phyloP scores from a whole-genome alignment of 129 eudicot species.

The Helichrysum umbraculigerum region DNA sequence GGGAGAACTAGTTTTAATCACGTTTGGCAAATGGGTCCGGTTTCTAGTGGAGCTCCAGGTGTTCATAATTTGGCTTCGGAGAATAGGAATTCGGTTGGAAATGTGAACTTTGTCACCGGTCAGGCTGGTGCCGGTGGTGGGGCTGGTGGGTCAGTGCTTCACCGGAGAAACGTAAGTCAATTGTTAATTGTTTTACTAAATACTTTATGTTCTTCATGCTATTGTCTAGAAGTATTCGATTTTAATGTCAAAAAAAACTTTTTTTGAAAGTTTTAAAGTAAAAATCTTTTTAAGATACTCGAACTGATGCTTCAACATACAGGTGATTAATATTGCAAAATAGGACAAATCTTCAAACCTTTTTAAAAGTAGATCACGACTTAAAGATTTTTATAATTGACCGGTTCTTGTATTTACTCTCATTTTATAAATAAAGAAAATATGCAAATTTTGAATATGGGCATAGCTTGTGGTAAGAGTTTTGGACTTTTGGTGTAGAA shows the following conservation, averaged over 20 bases:
- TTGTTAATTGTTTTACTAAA: too few relatives aligned
- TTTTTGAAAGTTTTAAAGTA: too few relatives aligned
- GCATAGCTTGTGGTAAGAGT: not conserved
- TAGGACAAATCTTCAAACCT: not conserved
- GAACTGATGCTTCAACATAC: too few relatives aligned
- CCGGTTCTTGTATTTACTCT: not conserved
- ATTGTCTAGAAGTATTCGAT: too few relatives aligned
- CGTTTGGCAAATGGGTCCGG: constrained; percentile 80
- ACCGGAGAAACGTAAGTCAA: constrained; percentile 65
- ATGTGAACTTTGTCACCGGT: constrained; percentile 68
- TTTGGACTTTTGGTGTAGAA: constrained; percentile 4
- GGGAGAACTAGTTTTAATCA: constrained; percentile 62
- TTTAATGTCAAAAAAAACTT: too few relatives aligned
- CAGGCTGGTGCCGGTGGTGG: constrained; percentile 34
- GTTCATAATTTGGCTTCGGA: constrained; percentile 37
- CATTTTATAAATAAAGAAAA: not conserved
- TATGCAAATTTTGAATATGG: not conserved
- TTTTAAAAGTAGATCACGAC: not conserved
- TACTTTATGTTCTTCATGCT: too few relatives aligned
- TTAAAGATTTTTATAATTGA: not conserved
- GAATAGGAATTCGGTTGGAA: constrained; percentile 45
- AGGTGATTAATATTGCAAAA: too few relatives aligned
- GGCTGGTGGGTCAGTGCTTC: constrained; percentile 42
- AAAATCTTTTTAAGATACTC: too few relatives aligned
- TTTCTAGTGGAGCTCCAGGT: constrained; percentile 37